Conservation (phyloP, 129 eudicot species). For the Escallonia rubra region DNA sequence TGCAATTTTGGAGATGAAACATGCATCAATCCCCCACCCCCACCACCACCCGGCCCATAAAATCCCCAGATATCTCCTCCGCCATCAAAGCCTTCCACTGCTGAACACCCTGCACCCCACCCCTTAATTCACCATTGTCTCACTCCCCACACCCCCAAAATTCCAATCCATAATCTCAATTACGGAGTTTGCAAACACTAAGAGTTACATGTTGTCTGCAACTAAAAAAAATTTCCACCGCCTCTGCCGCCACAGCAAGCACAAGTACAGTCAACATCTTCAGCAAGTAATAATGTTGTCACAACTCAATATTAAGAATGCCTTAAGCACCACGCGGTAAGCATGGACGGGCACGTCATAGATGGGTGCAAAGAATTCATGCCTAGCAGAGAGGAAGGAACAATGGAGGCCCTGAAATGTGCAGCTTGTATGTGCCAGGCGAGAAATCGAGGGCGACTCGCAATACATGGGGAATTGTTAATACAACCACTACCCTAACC, state of each 20-base stretch:
- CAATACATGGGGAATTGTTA: conserved; percentile 18
- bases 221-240: conserved; percentile 12
- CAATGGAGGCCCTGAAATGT: conserved; percentile 54
- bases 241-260: conserved; percentile 11
- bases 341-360: conserved; percentile 50
- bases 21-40: no score
- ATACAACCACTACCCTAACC: conserved; percentile 4
- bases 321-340: conserved; percentile 69
- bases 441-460: conserved; percentile 41
- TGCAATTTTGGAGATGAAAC: no score
- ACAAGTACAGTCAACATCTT: conserved; percentile 5
- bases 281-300: background rate
- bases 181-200: no score
- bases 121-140: no score
- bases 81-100: no score
- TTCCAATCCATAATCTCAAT: no score
- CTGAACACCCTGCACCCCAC: no score
- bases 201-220: background rate
- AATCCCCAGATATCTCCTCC: no score
- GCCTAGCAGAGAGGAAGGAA: conserved; percentile 64
- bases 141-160: no score
- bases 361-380: conserved; percentile 89
- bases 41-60: no score
- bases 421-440: conserved; percentile 84
- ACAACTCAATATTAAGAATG: conserved; percentile 53